These are phyloP conservation scores for Piper betle DNA, from an alignment of 164 flowering plant genomes.

Conservation along the genomic window DNA sequence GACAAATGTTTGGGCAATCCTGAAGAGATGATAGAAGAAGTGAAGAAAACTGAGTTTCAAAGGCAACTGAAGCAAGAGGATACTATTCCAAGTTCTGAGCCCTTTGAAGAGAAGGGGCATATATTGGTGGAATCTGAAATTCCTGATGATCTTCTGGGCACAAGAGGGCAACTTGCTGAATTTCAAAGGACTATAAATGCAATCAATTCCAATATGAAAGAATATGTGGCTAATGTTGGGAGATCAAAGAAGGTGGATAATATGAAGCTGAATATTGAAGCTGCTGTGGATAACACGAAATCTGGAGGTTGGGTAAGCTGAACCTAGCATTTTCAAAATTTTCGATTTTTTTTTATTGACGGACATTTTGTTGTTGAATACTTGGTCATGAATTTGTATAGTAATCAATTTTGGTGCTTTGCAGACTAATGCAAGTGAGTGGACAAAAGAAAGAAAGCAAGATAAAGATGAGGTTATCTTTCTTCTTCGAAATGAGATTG, in stretches of 20 bases:
- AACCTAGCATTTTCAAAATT: not conserved
- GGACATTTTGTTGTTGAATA: too few species aligned
- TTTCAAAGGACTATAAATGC: constrained; percentile 43
- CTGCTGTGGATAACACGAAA: constrained; percentile 5
- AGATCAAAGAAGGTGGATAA: constrained; percentile 14
- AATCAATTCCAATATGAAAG: constrained; percentile 37
- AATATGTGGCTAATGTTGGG: constrained; percentile 5
- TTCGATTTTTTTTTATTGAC: not conserved
- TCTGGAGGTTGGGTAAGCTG: constrained; percentile 34
- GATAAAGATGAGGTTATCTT: constrained; percentile 31
- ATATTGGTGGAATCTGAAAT: constrained; percentile 18
- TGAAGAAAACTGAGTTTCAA: constrained; percentile 21
- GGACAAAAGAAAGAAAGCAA: constrained; percentile 6
- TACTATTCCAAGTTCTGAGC: constrained; percentile 16
- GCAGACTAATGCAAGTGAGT: constrained; percentile 24
- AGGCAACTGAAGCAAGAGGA: constrained; percentile 21
- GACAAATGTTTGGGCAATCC: constrained; percentile 26
- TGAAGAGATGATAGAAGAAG: constrained; percentile 24
- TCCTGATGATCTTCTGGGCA: constrained; percentile 18
- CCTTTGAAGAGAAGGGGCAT: constrained; percentile 28
- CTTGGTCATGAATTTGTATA: not conserved
- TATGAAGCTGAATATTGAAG: constrained; percentile 7
- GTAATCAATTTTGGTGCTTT: not conserved
- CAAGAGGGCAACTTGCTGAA: constrained; percentile 44
- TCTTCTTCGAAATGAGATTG: constrained; percentile 66